Conservation (phyloP, 2,329 filamentous ascomycete species). For the Fusarium sacchari region DNA sequence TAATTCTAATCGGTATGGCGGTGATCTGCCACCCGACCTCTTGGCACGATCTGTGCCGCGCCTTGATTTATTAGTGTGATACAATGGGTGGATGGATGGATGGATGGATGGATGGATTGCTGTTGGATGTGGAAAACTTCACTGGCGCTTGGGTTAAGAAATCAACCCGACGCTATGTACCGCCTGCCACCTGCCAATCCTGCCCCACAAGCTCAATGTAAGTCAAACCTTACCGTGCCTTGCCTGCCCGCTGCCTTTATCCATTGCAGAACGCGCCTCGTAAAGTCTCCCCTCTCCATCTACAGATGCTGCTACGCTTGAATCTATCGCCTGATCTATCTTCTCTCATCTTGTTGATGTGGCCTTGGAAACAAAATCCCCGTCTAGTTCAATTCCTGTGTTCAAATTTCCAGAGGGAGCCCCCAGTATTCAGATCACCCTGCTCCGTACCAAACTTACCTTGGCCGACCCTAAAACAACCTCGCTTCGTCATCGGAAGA, state of each 20-base stretch:
- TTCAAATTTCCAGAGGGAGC: background rate
- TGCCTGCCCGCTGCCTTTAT: background rate
- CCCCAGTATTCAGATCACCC: conserved; percentile 3
- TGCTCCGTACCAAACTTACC: background rate
- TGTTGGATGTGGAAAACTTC: background rate
- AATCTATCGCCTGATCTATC: background rate
- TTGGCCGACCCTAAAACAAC: background rate
- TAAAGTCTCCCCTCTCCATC: conserved; percentile 31
- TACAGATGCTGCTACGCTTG: background rate
- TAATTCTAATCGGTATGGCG: background rate
- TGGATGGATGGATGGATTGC: background rate
- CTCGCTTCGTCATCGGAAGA: conserved; percentile 12
- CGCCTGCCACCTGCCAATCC: background rate
- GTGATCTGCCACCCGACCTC: conserved; percentile 26
- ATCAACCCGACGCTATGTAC: background rate
- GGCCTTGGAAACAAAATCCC: background rate
- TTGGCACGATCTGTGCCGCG: conserved; percentile 22
- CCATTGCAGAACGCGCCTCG: conserved; percentile 2
- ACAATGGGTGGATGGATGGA: background rate
- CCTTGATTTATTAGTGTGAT: background rate
- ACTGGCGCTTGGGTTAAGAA: background rate
- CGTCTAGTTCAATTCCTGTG: background rate
- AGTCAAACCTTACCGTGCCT: background rate
- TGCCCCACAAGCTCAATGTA: conserved; percentile 23
- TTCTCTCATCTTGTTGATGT: background rate